Conservation (phyloP, 1,139 yeast species). For the Eremothecium cymbalariae region DNA sequence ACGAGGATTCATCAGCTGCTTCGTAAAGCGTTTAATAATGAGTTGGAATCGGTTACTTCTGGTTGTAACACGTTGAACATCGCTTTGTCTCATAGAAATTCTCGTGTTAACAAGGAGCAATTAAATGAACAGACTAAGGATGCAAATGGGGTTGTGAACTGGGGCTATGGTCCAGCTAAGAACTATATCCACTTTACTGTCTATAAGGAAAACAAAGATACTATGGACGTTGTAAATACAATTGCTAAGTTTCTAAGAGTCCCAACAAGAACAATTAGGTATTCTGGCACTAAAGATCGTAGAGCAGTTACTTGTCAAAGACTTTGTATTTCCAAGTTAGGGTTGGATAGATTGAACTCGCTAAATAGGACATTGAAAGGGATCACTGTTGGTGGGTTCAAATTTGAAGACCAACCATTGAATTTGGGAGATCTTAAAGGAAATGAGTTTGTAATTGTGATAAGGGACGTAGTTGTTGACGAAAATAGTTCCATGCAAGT, state of each 20-base stretch:
- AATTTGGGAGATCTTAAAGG: slow-evolving; percentile 80
- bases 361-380: slow-evolving; percentile 70
- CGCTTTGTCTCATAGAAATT: slow-evolving; percentile 39
- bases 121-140: slow-evolving; percentile 41
- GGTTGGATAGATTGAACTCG: slow-evolving; percentile 69
- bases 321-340: slow-evolving; percentile 60
- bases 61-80: slow-evolving; percentile 56
- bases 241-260: slow-evolving; percentile 65
- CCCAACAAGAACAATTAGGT: slow-evolving; percentile 61
- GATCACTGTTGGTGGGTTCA: slow-evolving; percentile 66
- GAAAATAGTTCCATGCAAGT: slow-evolving; percentile 24
- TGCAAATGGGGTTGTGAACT: slow-evolving; percentile 38
- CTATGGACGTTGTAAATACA: slow-evolving; percentile 86
- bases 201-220: slow-evolving; percentile 91
- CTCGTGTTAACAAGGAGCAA: slow-evolving; percentile 35
- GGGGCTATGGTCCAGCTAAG: slow-evolving; percentile 60
- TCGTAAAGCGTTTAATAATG: slow-evolving; percentile 64
- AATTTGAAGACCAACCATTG: slow-evolving; percentile 55
- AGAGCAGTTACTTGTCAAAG: slow-evolving; percentile 92
- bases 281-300: slow-evolving; percentile 95
- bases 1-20: slow-evolving; percentile 70
- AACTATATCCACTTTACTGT: slow-evolving; percentile 69
- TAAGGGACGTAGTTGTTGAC: slow-evolving; percentile 52
- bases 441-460: slow-evolving; percentile 76
- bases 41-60: slow-evolving; percentile 72